These are phyloP conservation scores for Mycena haematopus DNA, from an alignment of 768 basidiomycete genomes.

Conservation along the genomic window DNA sequence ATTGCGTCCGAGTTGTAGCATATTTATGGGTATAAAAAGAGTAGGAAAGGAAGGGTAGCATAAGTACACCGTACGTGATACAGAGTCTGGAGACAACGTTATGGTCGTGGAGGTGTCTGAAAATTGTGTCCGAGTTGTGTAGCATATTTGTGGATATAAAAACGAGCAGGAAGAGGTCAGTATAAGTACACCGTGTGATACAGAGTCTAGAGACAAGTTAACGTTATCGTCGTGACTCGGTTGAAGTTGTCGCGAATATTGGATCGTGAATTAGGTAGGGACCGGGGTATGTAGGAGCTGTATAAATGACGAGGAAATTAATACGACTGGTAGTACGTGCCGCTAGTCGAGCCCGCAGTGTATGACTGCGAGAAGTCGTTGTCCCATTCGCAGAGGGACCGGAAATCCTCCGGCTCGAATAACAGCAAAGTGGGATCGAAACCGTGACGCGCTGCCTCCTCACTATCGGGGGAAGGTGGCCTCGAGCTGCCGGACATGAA, in stretches of 20 bases:
- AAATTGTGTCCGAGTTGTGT: not conserved
- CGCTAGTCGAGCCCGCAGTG: not conserved
- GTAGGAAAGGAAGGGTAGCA: too few relatives aligned
- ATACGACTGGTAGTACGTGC: not conserved
- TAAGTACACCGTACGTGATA: too few relatives aligned
- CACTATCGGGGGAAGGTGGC: not conserved
- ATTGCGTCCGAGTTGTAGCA: too few relatives aligned
- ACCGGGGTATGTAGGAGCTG: too few relatives aligned
- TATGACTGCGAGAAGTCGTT: constrained; percentile 10
- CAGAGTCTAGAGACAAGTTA: too few relatives aligned
- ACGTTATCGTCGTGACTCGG: too few relatives aligned
- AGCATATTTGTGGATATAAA: constrained; percentile 8
- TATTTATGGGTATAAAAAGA: too few relatives aligned
- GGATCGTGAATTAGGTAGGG: not conserved
- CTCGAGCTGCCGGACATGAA: not conserved
- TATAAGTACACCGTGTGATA: not conserved
- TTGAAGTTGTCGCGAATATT: too few relatives aligned
- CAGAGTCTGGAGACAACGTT: too few relatives aligned
- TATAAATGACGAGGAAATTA: not conserved
- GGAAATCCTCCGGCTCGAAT: constrained; percentile 11
- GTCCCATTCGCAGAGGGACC: constrained; percentile 17
- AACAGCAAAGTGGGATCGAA: too few relatives aligned
- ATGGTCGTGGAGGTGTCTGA: too few relatives aligned
- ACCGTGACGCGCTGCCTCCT: not conserved
- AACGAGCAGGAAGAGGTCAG: not conserved